Percentiles rank a stretch among this genome's conserved stretches.
Evolutionary conservation across 192 early-diverging fungal species (phyloP).

Genomic region (Chytriomyces confervae): DNA sequence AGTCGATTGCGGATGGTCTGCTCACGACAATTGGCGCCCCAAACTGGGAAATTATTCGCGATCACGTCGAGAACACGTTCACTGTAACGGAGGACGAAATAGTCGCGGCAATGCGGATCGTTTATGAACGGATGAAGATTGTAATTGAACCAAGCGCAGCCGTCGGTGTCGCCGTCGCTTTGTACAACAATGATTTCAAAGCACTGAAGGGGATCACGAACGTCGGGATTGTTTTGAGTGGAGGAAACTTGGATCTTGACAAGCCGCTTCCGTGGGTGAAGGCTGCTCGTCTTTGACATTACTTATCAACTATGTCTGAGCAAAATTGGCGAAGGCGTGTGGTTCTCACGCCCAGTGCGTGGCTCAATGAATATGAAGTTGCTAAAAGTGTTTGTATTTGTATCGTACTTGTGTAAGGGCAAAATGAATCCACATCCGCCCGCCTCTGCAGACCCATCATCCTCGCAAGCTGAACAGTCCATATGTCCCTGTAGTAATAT

Average conservation of each 20-base stretch:
- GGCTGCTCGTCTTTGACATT: no score
- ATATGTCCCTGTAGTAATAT: background rate
- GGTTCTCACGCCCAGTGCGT: background rate
- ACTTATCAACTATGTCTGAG: no score
- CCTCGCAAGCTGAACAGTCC: background rate
- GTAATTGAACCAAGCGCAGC: slow-evolving; percentile 59
- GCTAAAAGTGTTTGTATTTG: background rate
- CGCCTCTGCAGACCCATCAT: no score
- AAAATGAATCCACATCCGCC: no score
- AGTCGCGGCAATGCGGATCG: slow-evolving; percentile 52
- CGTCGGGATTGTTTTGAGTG: slow-evolving; percentile 57
- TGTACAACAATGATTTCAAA: slow-evolving; percentile 42
- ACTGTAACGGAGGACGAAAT: slow-evolving; percentile 62
- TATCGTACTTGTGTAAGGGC: background rate
- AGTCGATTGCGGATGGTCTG: slow-evolving; percentile 61
- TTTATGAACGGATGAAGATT: slow-evolving; percentile 60
- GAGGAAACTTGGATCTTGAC: slow-evolving; percentile 58
- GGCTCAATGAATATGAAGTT: background rate
- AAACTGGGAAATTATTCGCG: slow-evolving; percentile 56
- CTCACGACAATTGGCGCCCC: slow-evolving; percentile 51
- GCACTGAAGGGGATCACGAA: slow-evolving; percentile 40
- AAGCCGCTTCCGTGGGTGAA: slow-evolving; percentile 1
- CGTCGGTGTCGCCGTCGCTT: slow-evolving; percentile 57
- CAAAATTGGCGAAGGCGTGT: background rate
- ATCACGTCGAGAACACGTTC: slow-evolving; percentile 56